Conservation (phyloP, 2,329 filamentous ascomycete species). For the Arthroderma sp. region DNA sequence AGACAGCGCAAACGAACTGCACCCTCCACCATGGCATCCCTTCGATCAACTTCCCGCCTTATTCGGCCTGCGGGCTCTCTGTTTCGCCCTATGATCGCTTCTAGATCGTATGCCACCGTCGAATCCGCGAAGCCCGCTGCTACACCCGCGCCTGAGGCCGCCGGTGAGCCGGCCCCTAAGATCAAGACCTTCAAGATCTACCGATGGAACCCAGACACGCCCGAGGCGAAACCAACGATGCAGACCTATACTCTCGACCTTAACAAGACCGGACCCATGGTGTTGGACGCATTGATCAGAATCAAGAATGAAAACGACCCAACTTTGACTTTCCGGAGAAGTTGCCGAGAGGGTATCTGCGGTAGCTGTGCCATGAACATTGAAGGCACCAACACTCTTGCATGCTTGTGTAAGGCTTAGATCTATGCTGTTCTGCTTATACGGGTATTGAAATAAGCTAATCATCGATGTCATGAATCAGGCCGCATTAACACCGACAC, state of each 20-base stretch:
- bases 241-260: constrained; percentile 89
- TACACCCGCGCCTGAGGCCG: constrained; percentile 42
- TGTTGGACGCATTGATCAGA: constrained; percentile 87
- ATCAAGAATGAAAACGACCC: constrained; percentile 99
- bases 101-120: constrained; percentile 36
- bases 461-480: constrained; percentile 24
- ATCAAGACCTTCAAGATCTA: constrained; percentile 98
- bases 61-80: constrained; percentile 30
- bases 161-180: constrained; percentile 48
- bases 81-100: constrained; percentile 25
- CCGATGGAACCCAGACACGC: constrained; percentile 93
- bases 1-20: neutral
- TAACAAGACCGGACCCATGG: constrained; percentile 98
- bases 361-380: constrained; percentile 99
- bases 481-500: constrained; percentile 86
- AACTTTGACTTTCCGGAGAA: constrained; percentile 87
- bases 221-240: constrained; percentile 86
- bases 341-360: constrained; percentile 96
- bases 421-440: neutral
- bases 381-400: constrained; percentile 93
- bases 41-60: constrained; percentile 35
- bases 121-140: constrained; percentile 19
- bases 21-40: constrained; percentile 32
- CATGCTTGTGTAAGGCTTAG: constrained; percentile 72
- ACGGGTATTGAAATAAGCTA: neutral